Percentiles rank a stretch among this genome's conserved stretches.
Conservation (phyloP, 805 yeast genomes). For the Candida namnaoensis region DNA sequence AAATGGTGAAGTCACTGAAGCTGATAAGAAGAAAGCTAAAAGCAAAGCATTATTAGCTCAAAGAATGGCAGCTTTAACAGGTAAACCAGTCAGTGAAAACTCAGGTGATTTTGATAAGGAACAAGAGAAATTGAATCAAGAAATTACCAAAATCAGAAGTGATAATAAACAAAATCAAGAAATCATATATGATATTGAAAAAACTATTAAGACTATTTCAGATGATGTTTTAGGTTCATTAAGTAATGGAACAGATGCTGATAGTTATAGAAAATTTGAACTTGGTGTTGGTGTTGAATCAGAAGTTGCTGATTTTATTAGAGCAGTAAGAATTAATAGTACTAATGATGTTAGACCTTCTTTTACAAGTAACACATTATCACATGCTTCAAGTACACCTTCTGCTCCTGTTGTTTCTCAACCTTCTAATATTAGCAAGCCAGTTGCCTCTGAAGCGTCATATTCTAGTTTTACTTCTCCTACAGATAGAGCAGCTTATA, state of each 20-base stretch:
- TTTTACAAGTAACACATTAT: neutral
- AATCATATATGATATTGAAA: conserved; percentile 63
- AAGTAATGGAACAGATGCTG: conserved; percentile 25
- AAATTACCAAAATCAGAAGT: conserved; percentile 37
- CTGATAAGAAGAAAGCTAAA: conserved; percentile 71
- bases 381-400: neutral
- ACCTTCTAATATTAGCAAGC: neutral
- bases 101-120: conserved; percentile 28
- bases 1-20: conserved; percentile 76
- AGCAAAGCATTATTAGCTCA: conserved; percentile 71
- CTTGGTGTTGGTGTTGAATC: conserved; percentile 69
- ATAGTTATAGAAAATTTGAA: conserved; percentile 69
- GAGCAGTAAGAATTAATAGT: conserved; percentile 32
- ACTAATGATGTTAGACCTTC: neutral
- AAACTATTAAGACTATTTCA: conserved; percentile 55
- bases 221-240: conserved; percentile 26
- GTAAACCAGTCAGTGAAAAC: conserved; percentile 44
- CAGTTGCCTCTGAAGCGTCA: conserved; percentile 6
- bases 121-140: conserved; percentile 35
- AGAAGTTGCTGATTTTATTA: conserved; percentile 57
- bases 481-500: conserved; percentile 65
- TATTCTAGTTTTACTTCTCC: conserved; percentile 26
- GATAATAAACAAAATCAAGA: conserved; percentile 49
- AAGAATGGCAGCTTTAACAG: conserved; percentile 89
- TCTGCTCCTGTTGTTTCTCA: neutral